A percentile compares a stretch with the other conserved stretches of the same genome.
Conservation (phyloP, 163 green algal species). For the Chlamydomonas reinhardtii region DNA sequence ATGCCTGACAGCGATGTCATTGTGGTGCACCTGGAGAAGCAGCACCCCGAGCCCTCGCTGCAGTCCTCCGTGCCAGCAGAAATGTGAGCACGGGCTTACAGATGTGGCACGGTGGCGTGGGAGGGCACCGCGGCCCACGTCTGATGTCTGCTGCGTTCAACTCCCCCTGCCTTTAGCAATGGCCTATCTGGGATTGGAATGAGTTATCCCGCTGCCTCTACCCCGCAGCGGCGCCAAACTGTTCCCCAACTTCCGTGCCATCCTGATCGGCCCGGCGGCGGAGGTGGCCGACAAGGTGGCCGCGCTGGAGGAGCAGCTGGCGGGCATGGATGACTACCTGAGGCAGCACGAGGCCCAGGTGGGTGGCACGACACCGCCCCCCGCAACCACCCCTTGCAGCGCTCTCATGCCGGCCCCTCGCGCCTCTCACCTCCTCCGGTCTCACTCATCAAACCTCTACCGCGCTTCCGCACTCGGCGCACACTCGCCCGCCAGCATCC, state of each 20-base stretch:
- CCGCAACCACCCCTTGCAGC: no score
- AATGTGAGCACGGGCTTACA: constrained; percentile 22
- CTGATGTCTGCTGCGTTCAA: no score
- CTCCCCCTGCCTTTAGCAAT: no score
- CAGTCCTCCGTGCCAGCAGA: constrained; percentile 27
- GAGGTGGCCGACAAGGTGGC: constrained; percentile 42
- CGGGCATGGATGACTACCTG: constrained; percentile 43
- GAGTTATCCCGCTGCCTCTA: not conserved
- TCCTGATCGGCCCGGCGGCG: constrained; percentile 57
- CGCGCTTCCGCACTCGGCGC: no score
- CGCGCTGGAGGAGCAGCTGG: constrained; percentile 39
- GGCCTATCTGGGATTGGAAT: no score
- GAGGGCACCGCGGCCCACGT: no score
- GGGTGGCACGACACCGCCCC: not conserved
- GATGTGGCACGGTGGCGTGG: no score
- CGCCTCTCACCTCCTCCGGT: no score
- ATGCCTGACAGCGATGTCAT: constrained; percentile 59
- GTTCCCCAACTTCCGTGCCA: constrained; percentile 71
- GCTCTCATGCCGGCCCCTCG: no score
- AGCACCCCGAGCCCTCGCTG: constrained; percentile 45
- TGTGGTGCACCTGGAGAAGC: constrained; percentile 50
- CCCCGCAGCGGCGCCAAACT: constrained; percentile 67
- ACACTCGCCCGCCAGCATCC: no score
- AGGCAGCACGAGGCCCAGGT: constrained; percentile 20
- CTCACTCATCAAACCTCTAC: no score